phyloP scores from a whole-genome alignment of 345 rosid genomes.

The Geranium rotundifolium region DNA sequence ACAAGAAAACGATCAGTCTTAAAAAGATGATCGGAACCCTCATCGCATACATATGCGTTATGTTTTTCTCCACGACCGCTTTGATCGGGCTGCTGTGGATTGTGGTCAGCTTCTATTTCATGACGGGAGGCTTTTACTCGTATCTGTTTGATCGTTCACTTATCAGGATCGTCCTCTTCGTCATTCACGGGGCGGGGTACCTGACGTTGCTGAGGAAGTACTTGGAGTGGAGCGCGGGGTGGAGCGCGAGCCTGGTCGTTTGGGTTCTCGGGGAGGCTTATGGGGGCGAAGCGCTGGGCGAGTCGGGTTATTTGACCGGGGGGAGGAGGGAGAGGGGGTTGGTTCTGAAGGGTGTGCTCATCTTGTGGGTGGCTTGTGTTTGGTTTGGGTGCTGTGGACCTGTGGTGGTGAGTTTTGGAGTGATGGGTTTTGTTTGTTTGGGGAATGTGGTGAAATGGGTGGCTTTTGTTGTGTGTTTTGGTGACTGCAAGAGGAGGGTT shows the following conservation, averaged over 20 bases:
- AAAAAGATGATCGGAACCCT: too few relatives aligned
- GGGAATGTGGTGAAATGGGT: conserved; percentile 5
- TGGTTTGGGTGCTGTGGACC: conserved; percentile 13
- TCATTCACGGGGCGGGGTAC: conserved; percentile 4
- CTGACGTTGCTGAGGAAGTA: conserved; percentile 14
- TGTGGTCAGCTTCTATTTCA: too few relatives aligned
- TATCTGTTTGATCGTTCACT: neutral
- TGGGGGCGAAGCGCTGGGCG: conserved; percentile 19
- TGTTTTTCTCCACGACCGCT: too few relatives aligned
- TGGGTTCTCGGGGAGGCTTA: conserved; percentile 22
- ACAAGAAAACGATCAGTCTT: neutral
- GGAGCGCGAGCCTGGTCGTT: conserved; percentile 33
- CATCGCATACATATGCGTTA: too few relatives aligned
- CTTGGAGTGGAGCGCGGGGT: conserved; percentile 14
- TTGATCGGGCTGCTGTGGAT: conserved; percentile 18
- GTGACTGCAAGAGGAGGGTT: conserved; percentile 9
- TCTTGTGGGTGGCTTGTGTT: conserved; percentile 18
- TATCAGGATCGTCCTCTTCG: too few relatives aligned
- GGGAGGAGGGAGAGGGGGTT: conserved; percentile 17
- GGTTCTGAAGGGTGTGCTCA: conserved; percentile 20
- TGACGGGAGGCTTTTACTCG: neutral
- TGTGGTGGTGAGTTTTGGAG: conserved; percentile 8
- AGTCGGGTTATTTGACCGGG: conserved; percentile 17
- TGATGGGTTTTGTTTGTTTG: neutral
- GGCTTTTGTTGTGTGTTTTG: conserved; percentile 1